Conservation (phyloP, 805 yeast species). For the Lipomyces mesembrius region DNA sequence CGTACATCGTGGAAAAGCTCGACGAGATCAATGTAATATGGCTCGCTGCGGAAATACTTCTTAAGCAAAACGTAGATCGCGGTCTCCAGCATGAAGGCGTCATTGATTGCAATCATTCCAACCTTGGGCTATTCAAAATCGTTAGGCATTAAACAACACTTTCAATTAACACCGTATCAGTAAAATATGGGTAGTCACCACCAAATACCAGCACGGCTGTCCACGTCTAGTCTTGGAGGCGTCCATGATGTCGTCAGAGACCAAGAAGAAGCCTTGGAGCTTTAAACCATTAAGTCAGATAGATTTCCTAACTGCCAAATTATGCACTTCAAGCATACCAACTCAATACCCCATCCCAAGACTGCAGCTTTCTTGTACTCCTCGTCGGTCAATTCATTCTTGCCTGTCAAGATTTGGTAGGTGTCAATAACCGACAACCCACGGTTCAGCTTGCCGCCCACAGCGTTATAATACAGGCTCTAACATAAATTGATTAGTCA, state of each 20-base stretch:
- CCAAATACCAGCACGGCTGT: slow-evolving; percentile 95
- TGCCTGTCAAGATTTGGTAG: slow-evolving; percentile 74
- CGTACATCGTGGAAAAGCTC: slow-evolving; percentile 85
- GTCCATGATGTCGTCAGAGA: slow-evolving; percentile 99
- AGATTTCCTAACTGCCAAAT: background rate
- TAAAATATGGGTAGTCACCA: slow-evolving; percentile 16
- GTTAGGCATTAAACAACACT: background rate
- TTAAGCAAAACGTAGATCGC: slow-evolving; percentile 87
- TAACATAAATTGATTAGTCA: slow-evolving; percentile 10
- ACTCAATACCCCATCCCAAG: slow-evolving; percentile 94
- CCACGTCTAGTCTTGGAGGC: slow-evolving; percentile 95
- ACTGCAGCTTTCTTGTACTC: slow-evolving; percentile 86
- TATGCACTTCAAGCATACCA: slow-evolving; percentile 42
- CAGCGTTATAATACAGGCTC: slow-evolving; percentile 80
- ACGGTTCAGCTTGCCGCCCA: slow-evolving; percentile 96
- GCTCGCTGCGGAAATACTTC: slow-evolving; percentile 80
- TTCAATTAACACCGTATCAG: background rate
- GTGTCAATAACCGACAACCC: slow-evolving; percentile 96
- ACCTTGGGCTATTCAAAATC: slow-evolving; percentile 58
- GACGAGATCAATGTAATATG: slow-evolving; percentile 84
- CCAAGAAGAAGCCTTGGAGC: slow-evolving; percentile 93
- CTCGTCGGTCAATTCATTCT: slow-evolving; percentile 61
- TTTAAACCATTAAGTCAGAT: background rate
- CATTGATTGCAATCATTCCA: slow-evolving; percentile 94
- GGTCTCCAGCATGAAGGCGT: slow-evolving; percentile 94